Conservation (phyloP, 2,329 filamentous ascomycete species). For the Aspergillus quadricinctus region DNA sequence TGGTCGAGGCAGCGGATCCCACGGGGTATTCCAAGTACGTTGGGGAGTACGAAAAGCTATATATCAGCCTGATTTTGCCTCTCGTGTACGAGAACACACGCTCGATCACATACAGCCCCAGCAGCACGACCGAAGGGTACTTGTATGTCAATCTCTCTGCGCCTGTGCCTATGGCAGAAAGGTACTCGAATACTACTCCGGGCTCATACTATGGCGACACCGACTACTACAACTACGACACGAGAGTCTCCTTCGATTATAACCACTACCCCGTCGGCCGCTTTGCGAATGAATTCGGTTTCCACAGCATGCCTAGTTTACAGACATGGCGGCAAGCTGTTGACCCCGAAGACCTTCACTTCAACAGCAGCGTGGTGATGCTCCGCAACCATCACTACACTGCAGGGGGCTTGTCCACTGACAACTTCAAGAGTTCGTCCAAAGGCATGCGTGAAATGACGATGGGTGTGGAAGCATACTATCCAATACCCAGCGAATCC, state of each 20-base stretch:
- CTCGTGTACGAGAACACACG: constrained; percentile 55
- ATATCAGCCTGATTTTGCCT: constrained; percentile 52
- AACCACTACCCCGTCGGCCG: constrained; percentile 54
- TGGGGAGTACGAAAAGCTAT: constrained; percentile 56
- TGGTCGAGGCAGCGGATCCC: constrained; percentile 43
- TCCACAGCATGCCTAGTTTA: constrained; percentile 58
- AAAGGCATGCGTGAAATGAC: constrained; percentile 55
- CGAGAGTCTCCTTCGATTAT: constrained; percentile 50
- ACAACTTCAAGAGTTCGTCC: constrained; percentile 37
- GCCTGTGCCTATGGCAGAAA: constrained; percentile 50
- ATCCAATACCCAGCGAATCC: constrained; percentile 52
- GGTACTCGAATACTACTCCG: constrained; percentile 52
- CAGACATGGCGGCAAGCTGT: constrained; percentile 56
- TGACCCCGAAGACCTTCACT: constrained; percentile 47
- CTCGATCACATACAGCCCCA: constrained; percentile 59
- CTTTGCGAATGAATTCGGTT: constrained; percentile 62
- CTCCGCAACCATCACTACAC: constrained; percentile 60
- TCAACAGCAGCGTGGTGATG: constrained; percentile 54
- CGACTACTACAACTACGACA: constrained; percentile 58
- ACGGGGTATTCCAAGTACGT: constrained; percentile 41
- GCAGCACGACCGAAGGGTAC: constrained; percentile 58
- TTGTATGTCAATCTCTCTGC: constrained; percentile 51
- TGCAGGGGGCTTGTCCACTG: constrained; percentile 44
- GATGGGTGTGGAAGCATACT: constrained; percentile 51
- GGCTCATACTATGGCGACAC: constrained; percentile 58